Conservation (phyloP, 768 basidiomycete genomes). For the Candolleomyces aberdarensis region DNA sequence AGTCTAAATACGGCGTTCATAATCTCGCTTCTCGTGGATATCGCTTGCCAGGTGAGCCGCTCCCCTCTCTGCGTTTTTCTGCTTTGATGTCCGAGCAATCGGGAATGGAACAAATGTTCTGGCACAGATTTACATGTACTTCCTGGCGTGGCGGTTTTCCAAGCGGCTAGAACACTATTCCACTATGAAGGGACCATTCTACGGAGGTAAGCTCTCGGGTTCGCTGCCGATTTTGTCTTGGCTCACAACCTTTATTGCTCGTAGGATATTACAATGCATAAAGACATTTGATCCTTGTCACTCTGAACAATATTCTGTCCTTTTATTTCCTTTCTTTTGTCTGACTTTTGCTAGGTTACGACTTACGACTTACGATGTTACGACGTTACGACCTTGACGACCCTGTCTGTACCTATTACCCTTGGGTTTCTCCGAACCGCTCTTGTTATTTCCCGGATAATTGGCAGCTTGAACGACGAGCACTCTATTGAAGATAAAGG, state of each 20-base stretch:
- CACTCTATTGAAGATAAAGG: background rate
- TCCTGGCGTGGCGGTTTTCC: constrained; percentile 72
- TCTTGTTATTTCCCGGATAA: background rate
- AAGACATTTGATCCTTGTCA: constrained; percentile 13
- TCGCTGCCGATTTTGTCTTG: constrained; percentile 14
- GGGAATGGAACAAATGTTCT: constrained; percentile 17
- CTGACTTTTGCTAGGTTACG: constrained; percentile 20
- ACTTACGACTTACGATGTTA: constrained; percentile 25
- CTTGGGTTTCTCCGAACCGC: background rate
- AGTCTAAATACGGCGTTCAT: constrained; percentile 66
- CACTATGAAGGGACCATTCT: constrained; percentile 58
- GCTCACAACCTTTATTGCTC: constrained; percentile 20
- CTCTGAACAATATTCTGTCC: constrained; percentile 22
- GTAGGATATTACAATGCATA: constrained; percentile 55
- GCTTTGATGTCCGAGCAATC: constrained; percentile 11
- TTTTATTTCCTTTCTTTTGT: constrained; percentile 26
- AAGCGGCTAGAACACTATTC: constrained; percentile 67
- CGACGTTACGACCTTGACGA: constrained; percentile 21
- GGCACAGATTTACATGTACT: constrained; percentile 69
- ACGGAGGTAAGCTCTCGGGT: constrained; percentile 44
- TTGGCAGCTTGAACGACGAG: background rate
- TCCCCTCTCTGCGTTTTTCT: constrained; percentile 16
- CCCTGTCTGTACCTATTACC: constrained; percentile 6
- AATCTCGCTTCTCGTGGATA: constrained; percentile 56
- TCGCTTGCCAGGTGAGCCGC: constrained; percentile 60